These are phyloP conservation scores for Rhododendron ovatum DNA, from an alignment of 148 eudicot genomes.

Conservation along the genomic window DNA sequence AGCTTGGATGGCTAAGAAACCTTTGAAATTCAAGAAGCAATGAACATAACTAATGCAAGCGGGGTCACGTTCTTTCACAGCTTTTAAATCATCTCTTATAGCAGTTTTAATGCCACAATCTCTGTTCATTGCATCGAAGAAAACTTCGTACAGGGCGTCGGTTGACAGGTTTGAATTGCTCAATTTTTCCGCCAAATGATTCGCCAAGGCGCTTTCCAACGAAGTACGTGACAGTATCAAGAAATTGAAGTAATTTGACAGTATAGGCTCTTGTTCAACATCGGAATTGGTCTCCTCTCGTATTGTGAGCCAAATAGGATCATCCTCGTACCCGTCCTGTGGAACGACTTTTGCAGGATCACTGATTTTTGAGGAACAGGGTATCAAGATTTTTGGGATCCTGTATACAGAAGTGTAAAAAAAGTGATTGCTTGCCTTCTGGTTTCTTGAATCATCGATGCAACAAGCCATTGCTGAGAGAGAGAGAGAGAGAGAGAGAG, in stretches of 20 bases:
- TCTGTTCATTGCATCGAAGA: constrained; percentile 9
- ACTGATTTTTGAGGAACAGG: background rate
- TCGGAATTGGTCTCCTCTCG: constrained; percentile 26
- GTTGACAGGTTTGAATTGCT: constrained; percentile 15
- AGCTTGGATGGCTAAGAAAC: constrained; percentile 49
- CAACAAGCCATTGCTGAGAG: constrained; percentile 16
- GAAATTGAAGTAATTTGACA: constrained; percentile 21
- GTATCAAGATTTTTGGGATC: background rate
- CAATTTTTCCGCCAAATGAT: constrained; percentile 29
- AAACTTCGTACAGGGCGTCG: constrained; percentile 19
- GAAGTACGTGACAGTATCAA: constrained; percentile 28
- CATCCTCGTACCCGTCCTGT: constrained; percentile 6
- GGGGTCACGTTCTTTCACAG: constrained; percentile 44
- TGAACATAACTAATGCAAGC: constrained; percentile 42
- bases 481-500: background rate
- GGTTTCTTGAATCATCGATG: constrained; percentile 9
- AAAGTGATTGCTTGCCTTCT: background rate
- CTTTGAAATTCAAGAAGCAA: constrained; percentile 52
- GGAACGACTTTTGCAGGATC: background rate
- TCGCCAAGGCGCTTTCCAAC: constrained; percentile 36
- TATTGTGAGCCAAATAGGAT: constrained; percentile 25
- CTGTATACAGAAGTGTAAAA: constrained; percentile 4
- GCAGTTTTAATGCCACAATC: constrained; percentile 22
- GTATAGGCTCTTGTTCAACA: constrained; percentile 32
- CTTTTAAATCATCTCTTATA: constrained; percentile 32